Conservation (phyloP, 2,329 filamentous ascomycete genomes). For the Nigrospora sphaerica region DNA sequence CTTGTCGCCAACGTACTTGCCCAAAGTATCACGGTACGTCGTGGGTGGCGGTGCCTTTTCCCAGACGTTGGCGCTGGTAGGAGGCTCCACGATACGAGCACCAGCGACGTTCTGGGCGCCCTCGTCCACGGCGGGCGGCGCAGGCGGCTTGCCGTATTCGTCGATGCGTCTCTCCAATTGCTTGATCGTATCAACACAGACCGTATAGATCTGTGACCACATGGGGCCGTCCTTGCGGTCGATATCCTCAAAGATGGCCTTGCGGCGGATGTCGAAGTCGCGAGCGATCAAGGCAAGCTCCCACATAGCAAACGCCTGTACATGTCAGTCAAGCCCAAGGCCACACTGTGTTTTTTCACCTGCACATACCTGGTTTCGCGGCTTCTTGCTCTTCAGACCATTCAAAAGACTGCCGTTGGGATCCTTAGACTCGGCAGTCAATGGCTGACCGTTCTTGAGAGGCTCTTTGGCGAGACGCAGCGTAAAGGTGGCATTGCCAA, state of each 20-base stretch:
- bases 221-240: constrained; percentile 73
- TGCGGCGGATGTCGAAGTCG: constrained; percentile 66
- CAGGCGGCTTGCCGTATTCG: constrained; percentile 42
- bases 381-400: constrained; percentile 77
- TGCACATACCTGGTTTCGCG: constrained; percentile 55
- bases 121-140: constrained; percentile 22
- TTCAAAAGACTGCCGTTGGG: constrained; percentile 84
- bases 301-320: constrained; percentile 79
- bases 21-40: constrained; percentile 34
- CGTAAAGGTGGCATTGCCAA: constrained; percentile 70
- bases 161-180: constrained; percentile 62
- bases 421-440: constrained; percentile 81
- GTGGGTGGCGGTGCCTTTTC: constrained; percentile 27
- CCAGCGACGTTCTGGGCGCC: constrained; percentile 15
- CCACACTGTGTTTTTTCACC: background rate
- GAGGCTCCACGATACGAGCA: constrained; percentile 29
- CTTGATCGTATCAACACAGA: constrained; percentile 64
- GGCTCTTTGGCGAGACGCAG: constrained; percentile 75
- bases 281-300: constrained; percentile 76
- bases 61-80: constrained; percentile 38
- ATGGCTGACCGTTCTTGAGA: constrained; percentile 73
- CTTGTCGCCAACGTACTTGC: constrained; percentile 36
- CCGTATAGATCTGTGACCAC: constrained; percentile 70
- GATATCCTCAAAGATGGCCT: constrained; percentile 79
- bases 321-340: background rate